Conservation (phyloP, 345 rosid species). For the Sisymbrium irio region DNA sequence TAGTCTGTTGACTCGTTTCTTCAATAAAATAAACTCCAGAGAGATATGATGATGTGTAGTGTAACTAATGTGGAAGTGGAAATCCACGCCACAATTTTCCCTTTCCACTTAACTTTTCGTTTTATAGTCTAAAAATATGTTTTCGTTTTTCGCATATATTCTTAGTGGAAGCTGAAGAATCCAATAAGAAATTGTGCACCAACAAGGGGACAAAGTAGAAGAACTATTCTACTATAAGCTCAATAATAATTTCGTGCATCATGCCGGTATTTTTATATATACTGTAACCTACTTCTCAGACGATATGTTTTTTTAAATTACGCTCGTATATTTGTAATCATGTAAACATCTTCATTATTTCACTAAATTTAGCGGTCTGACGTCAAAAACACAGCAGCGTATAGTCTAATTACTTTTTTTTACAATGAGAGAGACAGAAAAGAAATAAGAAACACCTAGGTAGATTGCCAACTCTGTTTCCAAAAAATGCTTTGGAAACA, state of each 20-base stretch:
- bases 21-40: background rate
- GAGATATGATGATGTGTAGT: background rate
- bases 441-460: background rate
- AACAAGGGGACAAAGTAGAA: slow-evolving; percentile 28
- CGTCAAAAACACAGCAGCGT: too few species aligned
- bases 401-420: background rate
- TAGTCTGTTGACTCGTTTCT: background rate
- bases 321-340: background rate
- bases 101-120: background rate
- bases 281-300: background rate
- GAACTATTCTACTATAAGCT: slow-evolving; percentile 14
- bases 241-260: background rate
- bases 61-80: slow-evolving; percentile 9
- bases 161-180: slow-evolving; percentile 27
- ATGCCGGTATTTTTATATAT: background rate
- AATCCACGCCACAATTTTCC: slow-evolving; percentile 12
- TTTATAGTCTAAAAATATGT: background rate
- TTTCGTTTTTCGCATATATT: background rate
- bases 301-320: background rate
- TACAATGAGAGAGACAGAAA: background rate
- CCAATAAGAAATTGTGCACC: slow-evolving; percentile 9
- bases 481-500: background rate
- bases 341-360: background rate
- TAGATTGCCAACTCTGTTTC: slow-evolving; percentile 2
- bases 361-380: background rate